Percentiles rank a stretch among this genome's conserved stretches.
Conservation (phyloP, 139 green algal genomes). For the Auxenochlorella protothecoides region DNA sequence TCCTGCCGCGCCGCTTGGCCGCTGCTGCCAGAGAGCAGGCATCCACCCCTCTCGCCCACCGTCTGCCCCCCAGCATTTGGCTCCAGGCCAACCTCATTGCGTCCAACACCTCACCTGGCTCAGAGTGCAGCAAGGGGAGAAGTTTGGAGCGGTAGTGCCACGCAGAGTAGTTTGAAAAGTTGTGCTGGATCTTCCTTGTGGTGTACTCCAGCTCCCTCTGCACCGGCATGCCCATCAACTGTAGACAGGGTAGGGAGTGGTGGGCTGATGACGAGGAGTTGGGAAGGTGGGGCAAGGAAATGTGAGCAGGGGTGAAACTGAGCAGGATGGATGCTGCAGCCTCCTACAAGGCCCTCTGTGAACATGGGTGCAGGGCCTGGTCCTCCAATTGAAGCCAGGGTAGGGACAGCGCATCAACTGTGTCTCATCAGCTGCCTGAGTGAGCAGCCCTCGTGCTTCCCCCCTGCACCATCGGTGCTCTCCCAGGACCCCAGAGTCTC, state of each 20-base stretch:
- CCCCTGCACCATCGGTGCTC: too few species aligned
- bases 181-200: conserved; percentile 69
- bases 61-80: neutral
- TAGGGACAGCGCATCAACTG: too few species aligned
- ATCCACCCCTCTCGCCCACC: neutral
- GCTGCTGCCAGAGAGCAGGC: too few species aligned
- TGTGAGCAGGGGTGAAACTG: neutral
- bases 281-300: neutral
- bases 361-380: too few species aligned
- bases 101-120: conserved; percentile 2
- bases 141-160: conserved; percentile 86
- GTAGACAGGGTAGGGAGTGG: neutral
- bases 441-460: too few species aligned
- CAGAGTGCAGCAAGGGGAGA: conserved; percentile 35
- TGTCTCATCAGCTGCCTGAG: too few species aligned
- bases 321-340: too few species aligned
- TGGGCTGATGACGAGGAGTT: neutral
- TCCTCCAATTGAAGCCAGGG: too few species aligned
- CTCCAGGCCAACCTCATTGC: neutral
- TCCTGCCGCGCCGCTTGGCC: neutral
- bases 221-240: conserved; percentile 31
- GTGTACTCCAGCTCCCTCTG: conserved; percentile 61
- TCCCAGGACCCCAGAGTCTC: neutral
- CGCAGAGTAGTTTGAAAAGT: conserved; percentile 96
- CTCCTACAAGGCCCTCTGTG: too few species aligned